Evolutionary conservation across 805 yeast genomes (phyloP).

Genomic region (Myxozyma mucilagina): DNA sequence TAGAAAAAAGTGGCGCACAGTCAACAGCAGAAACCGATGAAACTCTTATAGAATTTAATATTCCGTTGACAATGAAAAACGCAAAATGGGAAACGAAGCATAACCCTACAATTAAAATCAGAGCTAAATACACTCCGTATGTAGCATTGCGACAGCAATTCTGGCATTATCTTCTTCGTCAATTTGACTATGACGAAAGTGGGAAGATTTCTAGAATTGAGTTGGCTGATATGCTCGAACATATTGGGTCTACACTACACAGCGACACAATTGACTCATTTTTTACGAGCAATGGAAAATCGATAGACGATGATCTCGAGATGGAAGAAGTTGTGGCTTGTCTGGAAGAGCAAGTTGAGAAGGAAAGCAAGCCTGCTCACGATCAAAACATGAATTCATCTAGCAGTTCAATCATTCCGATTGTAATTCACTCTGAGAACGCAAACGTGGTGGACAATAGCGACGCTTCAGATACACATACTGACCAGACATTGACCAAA

Average conservation of each 20-base stretch:
- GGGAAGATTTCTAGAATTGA: constrained; percentile 58
- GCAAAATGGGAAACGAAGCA: constrained; percentile 42
- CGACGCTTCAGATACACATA: background rate
- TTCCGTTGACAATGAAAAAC: constrained; percentile 43
- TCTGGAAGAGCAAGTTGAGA: constrained; percentile 46
- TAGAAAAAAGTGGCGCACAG: background rate
- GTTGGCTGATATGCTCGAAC: constrained; percentile 61
- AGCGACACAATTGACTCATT: constrained; percentile 37
- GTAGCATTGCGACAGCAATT: constrained; percentile 61
- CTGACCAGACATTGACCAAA: background rate
- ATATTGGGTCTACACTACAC: constrained; percentile 55
- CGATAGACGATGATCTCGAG: constrained; percentile 46
- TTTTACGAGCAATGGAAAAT: constrained; percentile 34
- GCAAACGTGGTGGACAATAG: background rate
- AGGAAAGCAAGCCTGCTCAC: constrained; percentile 29
- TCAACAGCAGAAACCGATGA: constrained; percentile 12
- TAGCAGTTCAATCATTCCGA: background rate
- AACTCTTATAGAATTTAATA: constrained; percentile 33
- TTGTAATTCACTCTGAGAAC: background rate
- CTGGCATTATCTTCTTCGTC: constrained; percentile 62
- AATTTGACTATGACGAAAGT: constrained; percentile 48
- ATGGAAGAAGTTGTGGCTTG: constrained; percentile 57
- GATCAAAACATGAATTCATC: background rate
- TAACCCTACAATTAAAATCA: constrained; percentile 57
- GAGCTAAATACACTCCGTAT: constrained; percentile 69